Percentiles rank a stretch among this genome's conserved stretches.
Conservation (phyloP, 441 rosid genomes). For the Pelargonium citronellum region DNA sequence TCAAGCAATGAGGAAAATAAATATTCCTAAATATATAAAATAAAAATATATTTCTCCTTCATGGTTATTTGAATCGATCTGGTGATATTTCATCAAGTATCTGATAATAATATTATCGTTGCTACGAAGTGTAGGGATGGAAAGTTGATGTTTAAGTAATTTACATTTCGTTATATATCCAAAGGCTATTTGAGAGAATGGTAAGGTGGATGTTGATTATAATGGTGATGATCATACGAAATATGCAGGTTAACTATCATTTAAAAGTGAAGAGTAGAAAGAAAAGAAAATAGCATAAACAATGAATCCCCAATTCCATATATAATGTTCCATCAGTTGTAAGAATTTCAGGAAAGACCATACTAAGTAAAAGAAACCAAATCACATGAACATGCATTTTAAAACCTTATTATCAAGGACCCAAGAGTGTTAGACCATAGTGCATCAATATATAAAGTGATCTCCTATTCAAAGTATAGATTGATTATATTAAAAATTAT, state of each 20-base stretch:
- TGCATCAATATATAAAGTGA: too few species aligned
- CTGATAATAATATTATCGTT: not conserved
- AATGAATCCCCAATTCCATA: not conserved
- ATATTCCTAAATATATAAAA: not conserved
- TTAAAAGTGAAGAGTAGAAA: not conserved
- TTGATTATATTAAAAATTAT: not conserved
- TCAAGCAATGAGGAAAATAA: conserved; percentile 16
- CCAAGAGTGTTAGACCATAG: too few species aligned
- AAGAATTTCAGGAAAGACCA: too few species aligned
- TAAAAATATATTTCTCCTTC: not conserved
- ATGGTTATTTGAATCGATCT: not conserved
- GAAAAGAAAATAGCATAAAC: not conserved
- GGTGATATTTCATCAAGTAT: not conserved
- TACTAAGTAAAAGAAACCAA: too few species aligned
- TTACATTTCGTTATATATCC: not conserved
- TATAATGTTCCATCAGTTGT: too few species aligned
- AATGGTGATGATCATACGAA: not conserved
- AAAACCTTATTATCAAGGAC: too few species aligned
- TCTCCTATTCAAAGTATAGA: not conserved
- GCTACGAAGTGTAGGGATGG: not conserved
- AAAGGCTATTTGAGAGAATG: not conserved
- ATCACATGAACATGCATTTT: too few species aligned
- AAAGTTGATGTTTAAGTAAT: not conserved
- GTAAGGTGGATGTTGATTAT: not conserved
- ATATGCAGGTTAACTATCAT: too few species aligned